Evolutionary conservation across 495 filamentous ascomycete genomes (phyloP), one percentile per base, ranked within the genome.

Genomic region (Penicillium lagena): DNA sequence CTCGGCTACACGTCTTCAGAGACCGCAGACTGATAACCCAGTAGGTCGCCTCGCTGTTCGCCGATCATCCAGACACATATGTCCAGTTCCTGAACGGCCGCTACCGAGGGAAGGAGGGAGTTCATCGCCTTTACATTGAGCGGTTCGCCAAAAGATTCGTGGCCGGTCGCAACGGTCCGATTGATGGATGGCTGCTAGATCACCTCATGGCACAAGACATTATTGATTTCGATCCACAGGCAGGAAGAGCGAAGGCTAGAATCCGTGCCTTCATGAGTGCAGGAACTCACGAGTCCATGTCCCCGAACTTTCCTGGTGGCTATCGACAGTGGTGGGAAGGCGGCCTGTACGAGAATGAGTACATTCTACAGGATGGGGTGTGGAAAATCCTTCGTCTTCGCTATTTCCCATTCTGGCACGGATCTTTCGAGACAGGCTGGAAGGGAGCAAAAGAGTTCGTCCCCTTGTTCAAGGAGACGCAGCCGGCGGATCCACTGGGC

Each of bases 401-500:
- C 1, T 46, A 46, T 12, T 46, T 34, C 29, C 43, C 43, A 7
- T 46, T 46, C 37, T 46, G 43, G 43, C 43, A 46, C 35, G 43
- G 36, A 6, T 34, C 37, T 14, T 34, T 46, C 5, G 43, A 46
- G 15, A 12, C 14, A 7, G 43, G 36, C 30, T 34, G 40, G 32
- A 43, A 35, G 29, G 8, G 35, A 9, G 12, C 30, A 12, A 43
- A 34, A 9, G 12, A 43, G 1, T 43, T 34, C n/a, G 32, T 43
- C 13, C 40, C 32, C 40, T 28, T 43, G 30, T 43, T 34, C 40
- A 43, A 34, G 31, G 17, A 34, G 14, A 6, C 22, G 22, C 22
- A 22, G 2, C 22, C 22, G 22, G 22, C 22, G 22, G 22, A 22
- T 22, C 2, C 32, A 43, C 10, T 43, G 2, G 40, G 40, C 12